These are phyloP conservation scores for Papiliotrema terrestris DNA, from an alignment of 1,284 basidiomycete species.

Conservation along the genomic window DNA sequence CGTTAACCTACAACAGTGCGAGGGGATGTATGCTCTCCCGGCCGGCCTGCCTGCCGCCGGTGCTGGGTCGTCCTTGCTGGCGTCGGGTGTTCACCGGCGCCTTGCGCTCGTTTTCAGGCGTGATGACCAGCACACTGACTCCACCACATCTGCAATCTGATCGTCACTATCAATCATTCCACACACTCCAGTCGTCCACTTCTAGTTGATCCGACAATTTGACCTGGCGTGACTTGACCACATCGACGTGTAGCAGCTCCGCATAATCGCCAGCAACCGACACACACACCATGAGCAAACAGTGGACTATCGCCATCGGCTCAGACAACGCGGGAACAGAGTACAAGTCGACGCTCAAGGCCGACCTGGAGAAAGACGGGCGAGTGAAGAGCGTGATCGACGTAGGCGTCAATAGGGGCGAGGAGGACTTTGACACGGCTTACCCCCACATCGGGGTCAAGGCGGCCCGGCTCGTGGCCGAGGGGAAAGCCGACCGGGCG, in stretches of 20 bases:
- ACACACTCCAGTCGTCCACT: background rate
- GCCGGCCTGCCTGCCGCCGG: background rate
- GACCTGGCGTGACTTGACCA: too few relatives aligned
- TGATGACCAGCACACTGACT: too few relatives aligned
- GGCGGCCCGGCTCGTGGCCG: slow-evolving; percentile 48
- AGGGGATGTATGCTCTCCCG: background rate
- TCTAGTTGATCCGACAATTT: background rate
- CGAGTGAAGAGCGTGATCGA: slow-evolving; percentile 40
- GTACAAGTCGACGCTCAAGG: slow-evolving; percentile 37
- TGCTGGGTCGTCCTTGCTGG: background rate
- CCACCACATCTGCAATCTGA: background rate
- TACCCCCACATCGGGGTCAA: slow-evolving; percentile 51
- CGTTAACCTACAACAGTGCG: too few relatives aligned
- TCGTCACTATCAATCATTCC: background rate
- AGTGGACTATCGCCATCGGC: slow-evolving; percentile 39
- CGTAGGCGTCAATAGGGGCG: slow-evolving; percentile 31
- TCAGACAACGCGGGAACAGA: slow-evolving; percentile 40
- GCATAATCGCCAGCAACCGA: background rate
- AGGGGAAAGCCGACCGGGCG: slow-evolving; percentile 50
- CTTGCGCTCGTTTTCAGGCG: background rate
- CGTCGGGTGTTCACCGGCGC: background rate
- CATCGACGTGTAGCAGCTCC: background rate
- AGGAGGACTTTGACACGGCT: slow-evolving; percentile 39
- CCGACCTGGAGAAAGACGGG: slow-evolving; percentile 35
- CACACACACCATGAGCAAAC: slow-evolving; percentile 13